Base-by-base conservation (phyloP, 1,139 yeast genomes). In the Candida smagusa region DNA sequence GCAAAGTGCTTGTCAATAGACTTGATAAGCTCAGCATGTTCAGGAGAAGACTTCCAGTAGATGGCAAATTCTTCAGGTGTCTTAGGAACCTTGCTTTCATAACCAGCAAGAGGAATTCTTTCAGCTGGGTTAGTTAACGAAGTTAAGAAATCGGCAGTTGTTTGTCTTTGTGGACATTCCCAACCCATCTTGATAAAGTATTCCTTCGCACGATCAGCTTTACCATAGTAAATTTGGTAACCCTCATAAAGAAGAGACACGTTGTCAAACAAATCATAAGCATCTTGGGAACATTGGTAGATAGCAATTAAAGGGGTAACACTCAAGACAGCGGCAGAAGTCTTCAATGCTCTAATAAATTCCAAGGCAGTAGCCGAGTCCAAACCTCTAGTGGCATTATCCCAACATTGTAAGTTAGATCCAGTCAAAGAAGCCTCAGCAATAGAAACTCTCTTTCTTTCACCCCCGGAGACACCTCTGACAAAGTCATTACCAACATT, bases 1-100 rank as follows among this genome's bases (percentile, higher is more conserved):
- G 37, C 44, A 25, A 66, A 47, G 45, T 68, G 58, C 3, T 48
- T 47, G 37, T 70, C 74, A 35, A 69, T 65, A n/a, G 59, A 61
- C 6, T 46, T 29, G 7, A 50, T 37, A 39, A 72, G 54, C 3
- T 55, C 54, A 8, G 56, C 46, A 50, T 69, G 78, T 37, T 79
- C 77, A 1, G 68, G 65, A 2, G 90, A 81, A n/a, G 65, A 59
- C 42, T 63, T 63, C 94, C 94, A 86, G 52, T 71, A 71, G 2
- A 59, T 60, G 45, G 79, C 84, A 52, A 85, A 85, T 51, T 86
- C 94, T 34, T 65, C 70, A 1, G 90, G 75, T 3, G 86, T 79
- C 43, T 74, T 65, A 26, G 95, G 95, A 22, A 81, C 89, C 41
- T 61, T 68, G 38, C 65, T 49, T 53, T 84, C 94, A 47, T 45